A percentile compares a stretch with the other conserved stretches of the same genome.
Evolutionary conservation across 208 protist genomes (phyloP).

Genomic region (Leishmania mexicana): DNA sequence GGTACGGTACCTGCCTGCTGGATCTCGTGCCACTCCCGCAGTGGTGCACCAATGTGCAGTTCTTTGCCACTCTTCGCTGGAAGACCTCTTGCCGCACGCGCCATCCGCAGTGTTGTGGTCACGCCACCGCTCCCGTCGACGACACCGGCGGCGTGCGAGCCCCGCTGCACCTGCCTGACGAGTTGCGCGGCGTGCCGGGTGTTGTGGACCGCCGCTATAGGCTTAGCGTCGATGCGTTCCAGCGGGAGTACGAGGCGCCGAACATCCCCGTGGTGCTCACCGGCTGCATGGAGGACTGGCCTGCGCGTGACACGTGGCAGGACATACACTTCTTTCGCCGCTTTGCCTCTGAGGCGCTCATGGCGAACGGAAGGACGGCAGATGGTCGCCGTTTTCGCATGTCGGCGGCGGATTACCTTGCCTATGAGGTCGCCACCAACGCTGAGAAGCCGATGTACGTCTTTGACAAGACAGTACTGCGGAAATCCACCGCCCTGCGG

Average conservation of each 20-base stretch:
- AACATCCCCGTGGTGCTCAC: slow-evolving; percentile 47
- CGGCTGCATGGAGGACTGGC: slow-evolving; percentile 37
- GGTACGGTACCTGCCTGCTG: slow-evolving; percentile 23
- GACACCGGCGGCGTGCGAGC: background rate
- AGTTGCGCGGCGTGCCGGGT: slow-evolving; percentile 20
- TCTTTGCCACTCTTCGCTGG: slow-evolving; percentile 8
- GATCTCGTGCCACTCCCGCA: slow-evolving; percentile 30
- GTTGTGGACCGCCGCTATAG: slow-evolving; percentile 29
- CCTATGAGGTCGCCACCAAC: slow-evolving; percentile 27
- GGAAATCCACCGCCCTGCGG: slow-evolving; percentile 3
- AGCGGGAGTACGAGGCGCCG: slow-evolving; percentile 25
- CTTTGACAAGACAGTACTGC: slow-evolving; percentile 50
- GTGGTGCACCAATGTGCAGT: slow-evolving; percentile 17
- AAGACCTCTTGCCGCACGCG: slow-evolving; percentile 3
- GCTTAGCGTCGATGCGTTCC: slow-evolving; percentile 28
- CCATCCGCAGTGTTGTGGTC: background rate
- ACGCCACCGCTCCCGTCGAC: background rate
- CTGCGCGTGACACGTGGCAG: slow-evolving; percentile 26
- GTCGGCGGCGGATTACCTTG: slow-evolving; percentile 26
- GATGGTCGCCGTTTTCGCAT: slow-evolving; percentile 38
- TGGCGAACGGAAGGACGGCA: slow-evolving; percentile 37
- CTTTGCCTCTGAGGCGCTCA: slow-evolving; percentile 21
- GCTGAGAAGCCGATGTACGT: slow-evolving; percentile 55
- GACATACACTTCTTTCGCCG: slow-evolving; percentile 8
- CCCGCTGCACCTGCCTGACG: slow-evolving; percentile 18